Evolutionary conservation across 306 rosid species (phyloP).

Genomic region (Rosa rugosa): DNA sequence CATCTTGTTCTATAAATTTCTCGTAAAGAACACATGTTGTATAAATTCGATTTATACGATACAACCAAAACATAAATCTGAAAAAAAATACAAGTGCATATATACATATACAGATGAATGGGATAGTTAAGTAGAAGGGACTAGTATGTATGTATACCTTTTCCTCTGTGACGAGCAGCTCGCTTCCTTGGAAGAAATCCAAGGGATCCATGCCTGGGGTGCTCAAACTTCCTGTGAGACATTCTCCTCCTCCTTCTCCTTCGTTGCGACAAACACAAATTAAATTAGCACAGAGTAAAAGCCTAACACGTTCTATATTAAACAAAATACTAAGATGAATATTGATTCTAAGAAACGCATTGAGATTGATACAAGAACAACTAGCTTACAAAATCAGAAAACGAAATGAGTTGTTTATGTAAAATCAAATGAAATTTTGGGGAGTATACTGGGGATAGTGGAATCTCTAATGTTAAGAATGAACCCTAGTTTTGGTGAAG

Average conservation of each 20-base stretch:
- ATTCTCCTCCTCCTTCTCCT: constrained; percentile 48
- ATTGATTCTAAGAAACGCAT: not conserved
- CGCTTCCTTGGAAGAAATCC: constrained; percentile 90
- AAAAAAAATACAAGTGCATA: too few relatives aligned
- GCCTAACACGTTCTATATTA: not conserved
- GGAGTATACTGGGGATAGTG: too few relatives aligned
- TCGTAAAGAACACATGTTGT: too few relatives aligned
- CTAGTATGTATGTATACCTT: constrained; percentile 39
- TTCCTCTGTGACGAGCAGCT: constrained; percentile 84
- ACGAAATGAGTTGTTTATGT: not conserved
- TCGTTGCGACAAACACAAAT: not conserved
- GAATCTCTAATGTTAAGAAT: not conserved
- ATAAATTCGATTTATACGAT: too few relatives aligned
- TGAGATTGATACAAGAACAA: not conserved
- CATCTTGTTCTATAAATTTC: too few relatives aligned
- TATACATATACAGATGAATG: not conserved
- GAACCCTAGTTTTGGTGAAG: not conserved
- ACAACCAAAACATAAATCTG: too few relatives aligned
- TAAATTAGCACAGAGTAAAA: not conserved
- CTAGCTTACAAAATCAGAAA: not conserved
- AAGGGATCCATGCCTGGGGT: constrained; percentile 86
- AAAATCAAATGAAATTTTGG: not conserved
- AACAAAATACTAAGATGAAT: too few relatives aligned
- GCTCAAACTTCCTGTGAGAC: constrained; percentile 95
- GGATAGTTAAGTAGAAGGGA: not conserved